Percentiles rank a stretch among this genome's conserved stretches.
Evolutionary conservation across 441 rosid genomes (phyloP).

Genomic region (Populus trichocarpa): DNA sequence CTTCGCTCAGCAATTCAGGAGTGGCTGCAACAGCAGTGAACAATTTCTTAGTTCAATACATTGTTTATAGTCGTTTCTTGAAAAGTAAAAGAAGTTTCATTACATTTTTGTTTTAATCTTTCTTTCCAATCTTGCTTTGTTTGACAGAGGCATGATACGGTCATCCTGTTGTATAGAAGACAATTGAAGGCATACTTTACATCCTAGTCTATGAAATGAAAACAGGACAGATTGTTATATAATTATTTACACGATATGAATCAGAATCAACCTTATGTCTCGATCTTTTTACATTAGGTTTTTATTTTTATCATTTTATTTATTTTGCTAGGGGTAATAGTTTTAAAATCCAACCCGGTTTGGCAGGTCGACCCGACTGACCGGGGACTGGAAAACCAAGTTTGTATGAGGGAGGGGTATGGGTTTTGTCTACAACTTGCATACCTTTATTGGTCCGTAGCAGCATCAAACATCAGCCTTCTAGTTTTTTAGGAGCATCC

Average conservation of each 20-base stretch:
- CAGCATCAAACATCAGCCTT: too few relatives aligned
- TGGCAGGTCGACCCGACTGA: too few relatives aligned
- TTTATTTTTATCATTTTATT: too few relatives aligned
- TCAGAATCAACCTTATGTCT: background rate
- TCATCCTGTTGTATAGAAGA: background rate
- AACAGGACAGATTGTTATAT: background rate
- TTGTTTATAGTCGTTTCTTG: background rate
- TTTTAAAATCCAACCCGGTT: too few relatives aligned
- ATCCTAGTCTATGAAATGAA: background rate
- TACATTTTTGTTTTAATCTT: background rate
- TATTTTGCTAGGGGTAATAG: too few relatives aligned
- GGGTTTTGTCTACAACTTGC: too few relatives aligned
- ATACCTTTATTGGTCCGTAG: too few relatives aligned
- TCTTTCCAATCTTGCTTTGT: background rate
- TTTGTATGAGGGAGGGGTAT: too few relatives aligned
- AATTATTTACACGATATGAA: background rate
- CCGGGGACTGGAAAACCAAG: too few relatives aligned
- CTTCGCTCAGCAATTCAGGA: constrained; percentile 90
- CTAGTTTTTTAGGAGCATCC: too few relatives aligned
- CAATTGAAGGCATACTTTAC: background rate
- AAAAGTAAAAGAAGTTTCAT: background rate
- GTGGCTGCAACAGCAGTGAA: constrained; percentile 40
- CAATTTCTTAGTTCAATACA: background rate
- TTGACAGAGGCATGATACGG: background rate
- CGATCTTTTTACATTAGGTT: background rate